Conservation (phyloP, 2,329 filamentous ascomycete genomes). For the Ophiostoma ulmi region DNA sequence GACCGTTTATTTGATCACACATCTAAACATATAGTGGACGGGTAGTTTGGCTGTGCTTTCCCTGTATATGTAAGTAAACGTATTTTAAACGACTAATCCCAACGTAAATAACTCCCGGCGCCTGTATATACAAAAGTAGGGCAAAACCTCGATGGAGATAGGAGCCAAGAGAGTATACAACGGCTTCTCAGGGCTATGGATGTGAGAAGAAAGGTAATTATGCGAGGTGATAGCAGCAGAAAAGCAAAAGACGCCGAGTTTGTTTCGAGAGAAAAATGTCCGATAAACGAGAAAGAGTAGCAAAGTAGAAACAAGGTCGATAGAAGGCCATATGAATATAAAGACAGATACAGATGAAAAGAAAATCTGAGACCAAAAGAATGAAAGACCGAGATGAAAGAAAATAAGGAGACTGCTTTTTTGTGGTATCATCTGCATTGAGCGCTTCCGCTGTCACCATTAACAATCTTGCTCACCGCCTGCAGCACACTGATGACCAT, state of each 20-base stretch:
- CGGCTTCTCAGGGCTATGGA: neutral
- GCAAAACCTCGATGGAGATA: neutral
- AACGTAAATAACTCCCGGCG: neutral
- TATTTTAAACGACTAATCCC: neutral
- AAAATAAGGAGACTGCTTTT: neutral
- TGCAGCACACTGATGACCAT: constrained; percentile 76
- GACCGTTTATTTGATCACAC: neutral
- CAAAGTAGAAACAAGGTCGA: neutral
- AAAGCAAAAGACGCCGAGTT: neutral
- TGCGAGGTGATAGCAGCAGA: neutral
- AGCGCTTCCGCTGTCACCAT: constrained; percentile 23
- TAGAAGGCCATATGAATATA: neutral
- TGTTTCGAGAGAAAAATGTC: neutral
- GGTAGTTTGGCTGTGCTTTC: neutral
- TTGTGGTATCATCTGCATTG: constrained; percentile 23
- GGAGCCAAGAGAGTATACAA: neutral
- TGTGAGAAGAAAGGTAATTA: neutral
- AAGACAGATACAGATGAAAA: neutral
- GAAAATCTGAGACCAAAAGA: neutral
- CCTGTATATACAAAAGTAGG: neutral
- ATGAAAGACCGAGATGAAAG: neutral
- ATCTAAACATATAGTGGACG: neutral
- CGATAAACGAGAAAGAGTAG: neutral
- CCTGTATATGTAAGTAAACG: neutral
- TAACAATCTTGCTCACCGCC: constrained; percentile 63